Evolutionary conservation across 129 eudicot species (phyloP), one percentile per base, ranked within the genome.

Genomic region (Erigeron canadensis): DNA sequence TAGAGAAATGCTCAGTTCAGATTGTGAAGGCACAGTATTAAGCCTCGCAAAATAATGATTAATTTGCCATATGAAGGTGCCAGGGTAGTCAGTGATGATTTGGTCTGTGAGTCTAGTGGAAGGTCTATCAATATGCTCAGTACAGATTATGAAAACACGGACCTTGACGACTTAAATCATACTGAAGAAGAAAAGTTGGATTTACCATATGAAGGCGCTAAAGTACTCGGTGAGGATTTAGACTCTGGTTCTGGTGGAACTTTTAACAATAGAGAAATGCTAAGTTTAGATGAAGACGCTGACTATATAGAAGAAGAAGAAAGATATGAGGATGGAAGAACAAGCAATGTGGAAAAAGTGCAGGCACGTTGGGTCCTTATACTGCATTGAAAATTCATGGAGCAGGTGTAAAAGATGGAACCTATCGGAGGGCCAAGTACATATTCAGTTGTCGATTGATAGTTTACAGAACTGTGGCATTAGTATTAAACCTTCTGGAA

Each of bases 321-420:
- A 22, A 58, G 10, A 7, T 10, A 10, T 0, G 39, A 0, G 63
- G 39, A 19, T 10, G 37, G 10, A 58, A 22, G 10, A 19, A 21
- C 63, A 17, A 53, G 58, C 23, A 53, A 53, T 17, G 59, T 53
- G 16, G 7, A 53, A 16, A 7, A 53, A 53, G 58, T 4, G 58
- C 22, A 6, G 8, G 58, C 58, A 22, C 3, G 18, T 42, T n/a
- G 44, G 67, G 51, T 44, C n/a, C 8, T 56, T 57, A 71, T 71
- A 43, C 43, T 57, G 67, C 56, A 42, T 9, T 71, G 56, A 57
- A 46, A 56, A 19, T 71, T 5, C 28, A 57, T 71, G 75, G 65
- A 42, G 71, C 17, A 19, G 12, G 51, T 47, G 37, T 19, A 47
- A 40, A 73, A 60, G 47, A 38, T 51, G 38, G 12, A 48, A 48